Evolutionary conservation across 2,329 filamentous ascomycete genomes (phyloP), one percentile per base, ranked within the genome.

Genomic region (Fusarium sp.): DNA sequence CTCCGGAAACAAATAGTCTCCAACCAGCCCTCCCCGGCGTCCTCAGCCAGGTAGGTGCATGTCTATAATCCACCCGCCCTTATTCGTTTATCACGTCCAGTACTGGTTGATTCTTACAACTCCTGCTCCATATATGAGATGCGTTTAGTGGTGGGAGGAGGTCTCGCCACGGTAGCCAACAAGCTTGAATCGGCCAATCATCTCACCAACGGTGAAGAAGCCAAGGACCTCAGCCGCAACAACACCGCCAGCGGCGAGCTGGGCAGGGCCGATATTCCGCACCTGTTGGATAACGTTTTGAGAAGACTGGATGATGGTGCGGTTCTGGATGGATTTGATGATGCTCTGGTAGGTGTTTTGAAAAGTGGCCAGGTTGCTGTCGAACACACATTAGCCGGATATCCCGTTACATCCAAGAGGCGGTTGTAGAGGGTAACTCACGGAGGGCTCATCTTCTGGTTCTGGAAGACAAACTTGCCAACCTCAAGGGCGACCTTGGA

Each of bases 131-230:
- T 58, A 48, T 42, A 51, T 57, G 43, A 57, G 59, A 56, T 19
- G 36, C 50, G 50, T 73, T 83, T 84, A 88, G 81, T 88, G 88
- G 79, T 89, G 86, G 69, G 84, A 83, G 73, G 85, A 85, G 67
- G 80, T 77, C 78, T 92, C 88, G 77, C 92, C 91, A 81, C 87
- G 88, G 87, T 99, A 99, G 69, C 96, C 96, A 74, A 99, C 86
- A 73, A 99, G 81, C 91, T 99, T 98, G 84, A 96, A 89, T 77
- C 94, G 88, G 75, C 96, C 96, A 75, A 99, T 89, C 81, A 99
- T 98, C 87, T 98, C 94, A 70, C 96, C 96, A 55, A 98, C 88
- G 65, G 94, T 96, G 87, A 98, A 99, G 88, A 99, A 99, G 65
- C 96, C 96, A 71, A 99, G 82, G 49, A 93, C 87, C 83, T 99